Evolutionary conservation across 139 green algal genomes (phyloP).

Genomic region (Edaphochlamys debaryana): DNA sequence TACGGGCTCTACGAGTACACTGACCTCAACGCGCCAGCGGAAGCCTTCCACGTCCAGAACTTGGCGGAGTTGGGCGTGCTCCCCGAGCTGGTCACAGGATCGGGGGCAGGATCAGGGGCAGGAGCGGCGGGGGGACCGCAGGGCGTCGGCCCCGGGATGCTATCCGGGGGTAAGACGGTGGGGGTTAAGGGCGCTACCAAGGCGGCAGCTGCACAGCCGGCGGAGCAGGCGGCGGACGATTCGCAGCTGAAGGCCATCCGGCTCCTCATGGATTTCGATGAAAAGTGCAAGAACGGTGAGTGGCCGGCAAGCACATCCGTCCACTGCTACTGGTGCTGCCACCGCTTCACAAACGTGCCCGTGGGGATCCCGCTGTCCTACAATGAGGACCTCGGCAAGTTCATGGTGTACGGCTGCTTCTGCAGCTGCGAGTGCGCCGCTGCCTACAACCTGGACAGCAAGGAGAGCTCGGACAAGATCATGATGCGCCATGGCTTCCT

Average conservation of each 20-base stretch:
- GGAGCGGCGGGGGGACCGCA: too few relatives aligned
- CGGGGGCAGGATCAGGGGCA: too few relatives aligned
- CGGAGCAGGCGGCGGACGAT: too few relatives aligned
- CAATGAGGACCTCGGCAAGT: not conserved
- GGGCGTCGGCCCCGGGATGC: too few relatives aligned
- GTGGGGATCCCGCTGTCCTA: conserved; percentile 12
- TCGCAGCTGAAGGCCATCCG: not conserved
- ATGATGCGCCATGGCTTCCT: conserved; percentile 9
- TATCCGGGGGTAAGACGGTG: too few relatives aligned
- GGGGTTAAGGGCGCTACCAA: too few relatives aligned
- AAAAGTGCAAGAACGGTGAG: conserved; percentile 34
- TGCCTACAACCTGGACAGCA: conserved; percentile 24
- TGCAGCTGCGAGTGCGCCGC: conserved; percentile 32
- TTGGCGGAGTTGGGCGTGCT: too few relatives aligned
- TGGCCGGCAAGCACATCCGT: conserved; percentile 35
- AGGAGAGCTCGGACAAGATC: not conserved
- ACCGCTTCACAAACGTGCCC: conserved; percentile 16
- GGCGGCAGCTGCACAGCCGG: too few relatives aligned
- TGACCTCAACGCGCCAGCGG: too few relatives aligned
- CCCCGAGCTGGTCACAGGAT: too few relatives aligned
- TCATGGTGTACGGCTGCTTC: conserved; percentile 37
- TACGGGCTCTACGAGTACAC: too few relatives aligned
- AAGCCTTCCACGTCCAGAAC: too few relatives aligned
- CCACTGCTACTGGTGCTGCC: conserved; percentile 47
- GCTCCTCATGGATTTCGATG: conserved; percentile 38